Evolutionary conservation across 2,329 filamentous ascomycete species (phyloP).

Genomic region (Penicillium janthinellum): DNA sequence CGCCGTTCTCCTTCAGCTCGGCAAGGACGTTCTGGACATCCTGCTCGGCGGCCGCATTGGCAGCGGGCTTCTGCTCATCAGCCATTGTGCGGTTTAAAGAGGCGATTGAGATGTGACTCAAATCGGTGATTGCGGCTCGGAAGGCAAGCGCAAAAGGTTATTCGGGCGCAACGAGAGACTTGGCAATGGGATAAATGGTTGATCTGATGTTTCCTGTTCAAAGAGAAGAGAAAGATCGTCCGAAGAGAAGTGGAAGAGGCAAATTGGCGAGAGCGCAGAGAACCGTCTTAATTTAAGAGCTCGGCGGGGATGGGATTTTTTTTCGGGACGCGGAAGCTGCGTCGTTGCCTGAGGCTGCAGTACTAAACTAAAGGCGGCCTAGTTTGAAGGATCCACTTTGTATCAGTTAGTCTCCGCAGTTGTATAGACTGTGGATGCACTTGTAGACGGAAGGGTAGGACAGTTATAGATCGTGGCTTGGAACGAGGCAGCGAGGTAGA

Average conservation of each 20-base stretch:
- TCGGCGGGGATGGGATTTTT: slow-evolving; percentile 27
- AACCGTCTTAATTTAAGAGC: slow-evolving; percentile 13
- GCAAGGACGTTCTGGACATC: slow-evolving; percentile 50
- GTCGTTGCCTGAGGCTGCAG: slow-evolving; percentile 21
- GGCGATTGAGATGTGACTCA: neutral
- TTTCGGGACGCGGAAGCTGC: slow-evolving; percentile 25
- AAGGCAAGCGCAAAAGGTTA: neutral
- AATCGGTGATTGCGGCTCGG: neutral
- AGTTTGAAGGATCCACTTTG: neutral
- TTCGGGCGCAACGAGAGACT: neutral
- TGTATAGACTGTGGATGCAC: neutral
- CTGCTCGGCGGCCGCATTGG: slow-evolving; percentile 48
- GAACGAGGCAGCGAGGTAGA: neutral
- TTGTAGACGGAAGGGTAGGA: neutral
- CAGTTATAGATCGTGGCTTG: neutral
- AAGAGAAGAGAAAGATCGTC: neutral
- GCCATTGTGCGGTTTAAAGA: slow-evolving; percentile 31
- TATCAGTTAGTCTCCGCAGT: neutral
- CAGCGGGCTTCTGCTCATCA: slow-evolving; percentile 40
- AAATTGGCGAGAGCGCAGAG: slow-evolving; percentile 1
- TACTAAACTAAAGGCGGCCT: slow-evolving; percentile 9
- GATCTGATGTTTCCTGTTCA: neutral
- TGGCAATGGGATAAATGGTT: neutral
- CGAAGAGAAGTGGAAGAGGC: neutral
- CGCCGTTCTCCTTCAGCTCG: slow-evolving; percentile 42